Conservation (phyloP, 176 grass and related monocot genomes). For the Chrysopogon serrulatus region DNA sequence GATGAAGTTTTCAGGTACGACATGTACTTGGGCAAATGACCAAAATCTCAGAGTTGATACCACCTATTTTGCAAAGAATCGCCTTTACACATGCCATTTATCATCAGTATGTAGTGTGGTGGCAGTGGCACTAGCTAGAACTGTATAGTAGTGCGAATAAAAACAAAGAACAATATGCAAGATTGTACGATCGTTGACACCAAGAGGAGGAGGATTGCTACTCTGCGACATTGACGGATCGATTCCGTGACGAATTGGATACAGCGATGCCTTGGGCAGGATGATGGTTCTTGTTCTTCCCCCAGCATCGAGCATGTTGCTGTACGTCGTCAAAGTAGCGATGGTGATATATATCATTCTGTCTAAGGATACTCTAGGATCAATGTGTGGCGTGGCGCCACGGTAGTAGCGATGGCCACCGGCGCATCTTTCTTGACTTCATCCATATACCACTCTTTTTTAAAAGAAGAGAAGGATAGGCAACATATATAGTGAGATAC, state of each 20-base stretch:
- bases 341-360: neutral
- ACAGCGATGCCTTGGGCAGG: constrained; percentile 7
- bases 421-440: neutral
- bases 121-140: constrained; percentile 13
- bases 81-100: neutral
- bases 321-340: constrained; percentile 23
- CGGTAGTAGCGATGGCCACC: neutral
- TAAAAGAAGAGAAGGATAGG: neutral
- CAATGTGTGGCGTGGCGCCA: constrained; percentile 15
- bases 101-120: neutral
- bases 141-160: neutral
- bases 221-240: constrained; percentile 1
- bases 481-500: neutral
- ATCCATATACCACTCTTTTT: constrained; percentile 9
- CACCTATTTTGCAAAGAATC: neutral
- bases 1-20: neutral
- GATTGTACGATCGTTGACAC: constrained; percentile 22
- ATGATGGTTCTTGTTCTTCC: constrained; percentile 25
- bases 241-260: constrained; percentile 19
- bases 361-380: neutral
- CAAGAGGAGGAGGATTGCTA: constrained; percentile 10
- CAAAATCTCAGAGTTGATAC: constrained; percentile 1
- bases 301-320: constrained; percentile 18
- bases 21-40: constrained; percentile 3
- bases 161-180: constrained; percentile 3